Percentiles rank a stretch among this genome's conserved stretches.
Conservation (phyloP, 2,329 filamentous ascomycete species). For the Paraconiothyrium brasiliense region DNA sequence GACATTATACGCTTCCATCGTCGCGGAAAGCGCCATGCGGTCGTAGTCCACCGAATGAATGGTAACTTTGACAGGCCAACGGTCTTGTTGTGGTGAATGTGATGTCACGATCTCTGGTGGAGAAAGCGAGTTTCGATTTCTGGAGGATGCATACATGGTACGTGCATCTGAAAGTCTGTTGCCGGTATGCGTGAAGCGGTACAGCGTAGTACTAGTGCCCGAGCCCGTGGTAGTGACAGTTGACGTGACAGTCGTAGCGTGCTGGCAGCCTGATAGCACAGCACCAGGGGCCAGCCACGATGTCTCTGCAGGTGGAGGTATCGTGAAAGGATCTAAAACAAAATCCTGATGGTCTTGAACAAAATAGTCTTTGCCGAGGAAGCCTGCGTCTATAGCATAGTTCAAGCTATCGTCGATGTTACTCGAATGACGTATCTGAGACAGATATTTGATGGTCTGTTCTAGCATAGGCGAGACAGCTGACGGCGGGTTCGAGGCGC, state of each 20-base stretch:
- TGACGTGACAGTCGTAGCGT: constrained; percentile 57
- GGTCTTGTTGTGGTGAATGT: constrained; percentile 58
- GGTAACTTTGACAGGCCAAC: constrained; percentile 74
- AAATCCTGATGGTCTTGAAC: constrained; percentile 65
- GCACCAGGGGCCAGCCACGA: constrained; percentile 71
- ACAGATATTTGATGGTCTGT: constrained; percentile 69
- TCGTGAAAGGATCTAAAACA: constrained; percentile 62
- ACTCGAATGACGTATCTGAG: constrained; percentile 63
- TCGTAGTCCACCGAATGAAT: constrained; percentile 69
- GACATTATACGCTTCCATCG: constrained; percentile 76
- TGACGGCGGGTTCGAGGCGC: constrained; percentile 30
- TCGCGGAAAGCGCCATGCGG: constrained; percentile 70
- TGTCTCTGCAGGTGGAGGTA: constrained; percentile 62
- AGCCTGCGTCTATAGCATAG: constrained; percentile 62
- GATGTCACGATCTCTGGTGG: constrained; percentile 31
- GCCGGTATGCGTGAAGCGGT: constrained; percentile 32
- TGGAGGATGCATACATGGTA: constrained; percentile 40
- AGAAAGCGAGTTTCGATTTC: constrained; percentile 29
- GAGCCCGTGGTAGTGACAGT: constrained; percentile 25
- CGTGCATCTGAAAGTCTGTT: constrained; percentile 40
- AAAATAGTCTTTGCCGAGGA: constrained; percentile 63
- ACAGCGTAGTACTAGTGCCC: constrained; percentile 30
- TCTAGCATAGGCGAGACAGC: constrained; percentile 57
- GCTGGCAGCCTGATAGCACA: constrained; percentile 69
- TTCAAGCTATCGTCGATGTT: constrained; percentile 64